phyloP scores from a whole-genome alignment of 805 yeast genomes.

The Cyberlindnera bimundalis region DNA sequence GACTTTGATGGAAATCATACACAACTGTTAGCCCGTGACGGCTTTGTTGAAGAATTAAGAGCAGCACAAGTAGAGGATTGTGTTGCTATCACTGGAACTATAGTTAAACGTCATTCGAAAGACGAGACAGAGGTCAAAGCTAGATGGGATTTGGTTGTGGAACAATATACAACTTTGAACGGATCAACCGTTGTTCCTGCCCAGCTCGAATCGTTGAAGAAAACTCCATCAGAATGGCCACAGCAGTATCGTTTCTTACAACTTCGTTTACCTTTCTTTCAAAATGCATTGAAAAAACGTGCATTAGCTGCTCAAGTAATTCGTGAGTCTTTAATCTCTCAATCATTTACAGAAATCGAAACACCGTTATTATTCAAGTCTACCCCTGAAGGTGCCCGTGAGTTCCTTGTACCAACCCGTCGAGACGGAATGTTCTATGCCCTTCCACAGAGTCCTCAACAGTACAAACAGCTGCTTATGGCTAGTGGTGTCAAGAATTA shows the following conservation, averaged over 20 bases:
- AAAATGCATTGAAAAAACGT: slow-evolving; percentile 52
- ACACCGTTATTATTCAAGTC: slow-evolving; percentile 92
- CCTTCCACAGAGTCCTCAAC: slow-evolving; percentile 96
- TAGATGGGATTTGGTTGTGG: slow-evolving; percentile 58
- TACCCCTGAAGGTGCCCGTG: slow-evolving; percentile 98
- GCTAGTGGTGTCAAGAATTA: slow-evolving; percentile 87
- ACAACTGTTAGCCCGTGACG: slow-evolving; percentile 49
- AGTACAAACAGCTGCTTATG: slow-evolving; percentile 91
- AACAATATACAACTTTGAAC: slow-evolving; percentile 54
- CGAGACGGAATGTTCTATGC: slow-evolving; percentile 66
- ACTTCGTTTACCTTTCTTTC: slow-evolving; percentile 58
- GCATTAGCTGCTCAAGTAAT: slow-evolving; percentile 49
- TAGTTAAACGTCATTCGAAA: slow-evolving; percentile 34
- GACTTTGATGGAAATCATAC: slow-evolving; percentile 65
- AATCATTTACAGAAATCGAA: slow-evolving; percentile 75
- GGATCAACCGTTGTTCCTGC: slow-evolving; percentile 61
- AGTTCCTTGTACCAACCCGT: slow-evolving; percentile 91
- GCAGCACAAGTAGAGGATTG: slow-evolving; percentile 70
- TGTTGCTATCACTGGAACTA: slow-evolving; percentile 58
- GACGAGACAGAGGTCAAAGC: slow-evolving; percentile 15
- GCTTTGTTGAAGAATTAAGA: slow-evolving; percentile 37
- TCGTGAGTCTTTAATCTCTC: slow-evolving; percentile 39
- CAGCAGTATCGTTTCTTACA: slow-evolving; percentile 81
- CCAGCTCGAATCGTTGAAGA: slow-evolving; percentile 59
- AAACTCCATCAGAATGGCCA: slow-evolving; percentile 58